Evolutionary conservation across 306 rosid genomes (phyloP).

Genomic region (Pachyrhizus erosus): DNA sequence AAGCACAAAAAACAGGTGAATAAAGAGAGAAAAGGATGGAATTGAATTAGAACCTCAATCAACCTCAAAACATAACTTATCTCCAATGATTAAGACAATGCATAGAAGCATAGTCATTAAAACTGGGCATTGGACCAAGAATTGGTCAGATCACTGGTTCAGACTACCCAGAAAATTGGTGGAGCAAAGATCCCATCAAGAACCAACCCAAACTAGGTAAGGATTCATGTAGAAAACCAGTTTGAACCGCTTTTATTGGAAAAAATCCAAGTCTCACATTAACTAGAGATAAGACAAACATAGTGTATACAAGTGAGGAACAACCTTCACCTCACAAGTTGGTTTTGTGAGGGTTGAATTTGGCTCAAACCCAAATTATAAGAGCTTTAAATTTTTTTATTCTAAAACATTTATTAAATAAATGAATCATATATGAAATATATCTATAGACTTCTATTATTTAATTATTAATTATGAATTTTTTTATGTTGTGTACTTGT

Average conservation of each 20-base stretch:
- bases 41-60: constrained; percentile 17
- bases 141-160: not conserved
- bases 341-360: too few relatives aligned
- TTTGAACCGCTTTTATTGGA: not conserved
- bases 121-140: not conserved
- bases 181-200: not conserved
- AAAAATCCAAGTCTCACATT: too few relatives aligned
- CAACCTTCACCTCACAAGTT: too few relatives aligned
- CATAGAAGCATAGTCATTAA: not conserved
- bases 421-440: not conserved
- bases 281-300: too few relatives aligned
- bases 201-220: not conserved
- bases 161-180: not conserved
- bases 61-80: not conserved
- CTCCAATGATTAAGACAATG: constrained; percentile 25
- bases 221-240: not conserved
- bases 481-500: not conserved
- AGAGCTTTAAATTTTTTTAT: not conserved
- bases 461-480: not conserved
- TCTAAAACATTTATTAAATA: not conserved
- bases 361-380: too few relatives aligned
- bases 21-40: not conserved
- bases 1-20: not conserved
- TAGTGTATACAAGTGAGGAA: too few relatives aligned
- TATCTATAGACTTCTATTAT: not conserved